Conservation (phyloP, 164 flowering plant species). For the Macadamia integrifolia region DNA sequence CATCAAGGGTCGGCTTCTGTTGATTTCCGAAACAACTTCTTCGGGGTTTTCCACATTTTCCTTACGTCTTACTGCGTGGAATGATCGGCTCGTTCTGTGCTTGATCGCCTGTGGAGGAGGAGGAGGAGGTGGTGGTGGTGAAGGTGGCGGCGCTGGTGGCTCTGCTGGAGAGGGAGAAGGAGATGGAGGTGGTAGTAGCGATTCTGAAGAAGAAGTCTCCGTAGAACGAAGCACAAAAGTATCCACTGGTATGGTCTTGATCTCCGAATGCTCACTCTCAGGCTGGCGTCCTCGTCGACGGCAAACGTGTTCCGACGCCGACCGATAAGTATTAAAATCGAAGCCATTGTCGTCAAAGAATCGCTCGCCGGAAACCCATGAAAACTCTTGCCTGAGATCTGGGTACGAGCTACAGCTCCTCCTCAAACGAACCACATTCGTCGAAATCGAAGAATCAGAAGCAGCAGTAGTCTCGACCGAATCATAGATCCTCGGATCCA, state of each 20-base stretch:
- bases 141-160: slow-evolving; percentile 14
- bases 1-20: slow-evolving; percentile 9
- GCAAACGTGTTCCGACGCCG: slow-evolving; percentile 1
- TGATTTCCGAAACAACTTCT: slow-evolving; percentile 6
- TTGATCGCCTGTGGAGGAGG: slow-evolving; percentile 13
- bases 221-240: slow-evolving; percentile 26
- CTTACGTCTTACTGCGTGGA: slow-evolving; percentile 11
- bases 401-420: slow-evolving; percentile 80
- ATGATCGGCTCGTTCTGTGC: slow-evolving; percentile 19
- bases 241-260: slow-evolving; percentile 50
- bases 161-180: slow-evolving; percentile 31
- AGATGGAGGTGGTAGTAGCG: slow-evolving; percentile 8
- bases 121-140: slow-evolving; percentile 18
- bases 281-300: slow-evolving; percentile 11
- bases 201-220: slow-evolving; percentile 10
- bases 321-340: slow-evolving; percentile 34
- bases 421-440: slow-evolving; percentile 26
- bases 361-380: slow-evolving; percentile 32
- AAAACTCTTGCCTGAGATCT: slow-evolving; percentile 47
- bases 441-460: slow-evolving; percentile 10
- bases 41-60: slow-evolving; percentile 8
- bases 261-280: slow-evolving; percentile 14
- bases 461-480: not conserved
- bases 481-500: slow-evolving; percentile 16
- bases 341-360: slow-evolving; percentile 74